Base-by-base conservation (phyloP, 2,329 filamentous ascomycete species). In the Diaporthe humulicola region DNA sequence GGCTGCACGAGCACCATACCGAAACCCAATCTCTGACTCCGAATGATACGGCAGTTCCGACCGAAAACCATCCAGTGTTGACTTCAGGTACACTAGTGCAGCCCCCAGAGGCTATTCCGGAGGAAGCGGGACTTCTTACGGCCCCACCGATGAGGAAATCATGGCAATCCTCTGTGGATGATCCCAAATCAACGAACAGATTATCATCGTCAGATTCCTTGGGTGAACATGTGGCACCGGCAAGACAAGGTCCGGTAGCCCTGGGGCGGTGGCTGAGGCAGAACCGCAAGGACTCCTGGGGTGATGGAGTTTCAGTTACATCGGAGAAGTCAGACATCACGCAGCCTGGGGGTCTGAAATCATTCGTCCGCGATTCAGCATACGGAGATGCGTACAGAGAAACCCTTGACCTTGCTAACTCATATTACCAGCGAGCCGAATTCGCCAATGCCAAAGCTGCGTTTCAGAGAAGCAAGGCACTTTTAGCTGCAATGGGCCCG, bases 371-470 rank as follows among this genome's bases (percentile, higher is more conserved):
- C 28, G 30, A 57, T 57, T 30, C 54, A 14, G 9, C 28, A 30
- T 57, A 57, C 28, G 54, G 54, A 22, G 14, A 22, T 14, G 54
- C 54, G 17, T 57, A 57, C 9, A 57, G 7, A 33, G 22, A 36
- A 1, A 57, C 54, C 30, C 33, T 57, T 17, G 28, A 12, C 9
- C 54, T 57, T 33, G 54, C 54, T 5, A 57, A 57, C 25, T 57
- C 54, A 12, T 57, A 57, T 36, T 57, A 57, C 30, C 54, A 57
- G 30, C 54, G 54, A 57, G 54, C 54, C 10, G 54, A 57, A 22
- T 57, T 57, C 30, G 28, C 10, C 28, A 57, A 57, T 7, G 30
- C 30, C 6, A 17, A 33, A 6, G 30, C 54, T 10, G 54, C 54
- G 9, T 57, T 57, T 7, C 54, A 36, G 15, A 57, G 54, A 57